These are phyloP conservation scores for Cutaneotrichosporon dermatis DNA, from an alignment of 1,284 basidiomycete species.

Conservation along the genomic window DNA sequence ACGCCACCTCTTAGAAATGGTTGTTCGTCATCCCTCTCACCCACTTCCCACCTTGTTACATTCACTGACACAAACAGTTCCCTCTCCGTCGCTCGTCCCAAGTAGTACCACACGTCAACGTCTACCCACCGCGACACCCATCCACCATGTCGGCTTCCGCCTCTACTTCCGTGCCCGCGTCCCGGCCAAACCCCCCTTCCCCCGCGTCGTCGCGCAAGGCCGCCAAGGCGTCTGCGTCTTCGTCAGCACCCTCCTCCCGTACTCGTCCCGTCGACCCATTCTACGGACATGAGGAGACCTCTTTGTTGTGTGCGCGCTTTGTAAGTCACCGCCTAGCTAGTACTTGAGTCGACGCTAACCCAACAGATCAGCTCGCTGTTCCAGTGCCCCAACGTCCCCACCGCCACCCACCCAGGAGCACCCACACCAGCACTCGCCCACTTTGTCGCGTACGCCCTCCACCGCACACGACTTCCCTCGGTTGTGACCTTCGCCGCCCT, in stretches of 20 bases:
- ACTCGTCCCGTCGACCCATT: constrained; percentile 57
- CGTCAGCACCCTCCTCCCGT: constrained; percentile 38
- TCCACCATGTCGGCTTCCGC: background rate
- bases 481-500: constrained; percentile 82
- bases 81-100: background rate
- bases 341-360: background rate
- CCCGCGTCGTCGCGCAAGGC: constrained; percentile 43
- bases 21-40: background rate
- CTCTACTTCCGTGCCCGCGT: constrained; percentile 26
- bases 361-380: constrained; percentile 52
- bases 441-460: constrained; percentile 84
- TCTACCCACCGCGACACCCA: background rate
- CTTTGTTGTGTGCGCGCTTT: constrained; percentile 64
- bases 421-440: constrained; percentile 61
- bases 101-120: background rate
- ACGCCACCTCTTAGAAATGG: background rate
- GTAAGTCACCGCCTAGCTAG: constrained; percentile 58
- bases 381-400: constrained; percentile 49
- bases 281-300: constrained; percentile 70
- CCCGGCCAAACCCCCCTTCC: constrained; percentile 36
- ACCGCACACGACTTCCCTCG: constrained; percentile 74
- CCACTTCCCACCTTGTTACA: too few species aligned
- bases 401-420: constrained; percentile 37
- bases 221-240: constrained; percentile 39
- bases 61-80: background rate